phyloP scores from a whole-genome alignment of 2,329 filamentous ascomycete genomes.

The Fusarium camptoceras region DNA sequence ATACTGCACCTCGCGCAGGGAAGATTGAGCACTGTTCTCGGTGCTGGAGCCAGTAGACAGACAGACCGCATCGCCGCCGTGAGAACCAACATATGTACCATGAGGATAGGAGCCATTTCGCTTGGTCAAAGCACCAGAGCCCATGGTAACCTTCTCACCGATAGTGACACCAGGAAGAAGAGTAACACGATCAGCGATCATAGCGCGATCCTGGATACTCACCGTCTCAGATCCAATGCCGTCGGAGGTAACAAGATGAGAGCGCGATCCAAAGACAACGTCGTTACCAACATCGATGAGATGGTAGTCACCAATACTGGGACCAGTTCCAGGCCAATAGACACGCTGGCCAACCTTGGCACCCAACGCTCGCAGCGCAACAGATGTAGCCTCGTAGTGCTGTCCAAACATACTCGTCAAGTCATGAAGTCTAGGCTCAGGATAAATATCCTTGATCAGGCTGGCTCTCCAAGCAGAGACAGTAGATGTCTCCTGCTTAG shows the following conservation, averaged over 20 bases:
- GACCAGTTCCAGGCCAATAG: slow-evolving; percentile 14
- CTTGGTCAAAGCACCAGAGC: slow-evolving; percentile 6
- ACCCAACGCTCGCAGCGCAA: not conserved
- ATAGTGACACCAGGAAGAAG: not conserved
- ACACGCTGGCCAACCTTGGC: slow-evolving; percentile 8
- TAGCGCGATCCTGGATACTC: not conserved
- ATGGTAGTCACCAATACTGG: not conserved
- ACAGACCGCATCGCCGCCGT: not conserved
- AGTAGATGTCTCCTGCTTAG: not conserved
- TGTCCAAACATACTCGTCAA: slow-evolving; percentile 5
- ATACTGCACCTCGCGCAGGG: not conserved
- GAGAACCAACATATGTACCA: not conserved
- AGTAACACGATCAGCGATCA: slow-evolving; percentile 15
- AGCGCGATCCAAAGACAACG: slow-evolving; percentile 3
- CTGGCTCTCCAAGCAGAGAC: not conserved
- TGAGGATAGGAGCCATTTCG: not conserved
- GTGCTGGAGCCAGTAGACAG: not conserved
- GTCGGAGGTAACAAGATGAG: slow-evolving; percentile 3
- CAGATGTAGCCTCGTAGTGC: slow-evolving; percentile 13
- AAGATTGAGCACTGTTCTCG: not conserved
- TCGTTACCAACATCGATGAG: slow-evolving; percentile 9
- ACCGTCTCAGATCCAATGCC: not conserved
- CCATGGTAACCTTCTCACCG: not conserved
- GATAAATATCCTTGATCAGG: not conserved
- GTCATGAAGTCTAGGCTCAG: not conserved